Evolutionary conservation across 2,329 filamentous ascomycete species (phyloP).

Genomic region (Akanthomyces uredinophilus): DNA sequence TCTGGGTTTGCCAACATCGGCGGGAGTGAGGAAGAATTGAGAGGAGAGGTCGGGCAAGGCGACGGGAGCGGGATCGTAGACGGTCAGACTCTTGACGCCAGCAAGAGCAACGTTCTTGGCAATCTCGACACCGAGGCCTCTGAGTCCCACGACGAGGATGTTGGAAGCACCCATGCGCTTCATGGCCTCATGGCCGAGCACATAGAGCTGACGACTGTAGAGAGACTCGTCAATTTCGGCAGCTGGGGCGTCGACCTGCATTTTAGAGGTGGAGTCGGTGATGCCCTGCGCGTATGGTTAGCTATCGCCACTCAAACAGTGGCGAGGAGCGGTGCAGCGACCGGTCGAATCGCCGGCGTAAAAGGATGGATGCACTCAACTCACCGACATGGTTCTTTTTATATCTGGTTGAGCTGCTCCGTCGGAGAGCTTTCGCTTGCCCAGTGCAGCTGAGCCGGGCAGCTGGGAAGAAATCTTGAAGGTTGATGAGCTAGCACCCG

Average conservation of each 20-base stretch:
- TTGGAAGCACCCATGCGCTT: slow-evolving; percentile 98
- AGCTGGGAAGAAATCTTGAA: slow-evolving; percentile 32
- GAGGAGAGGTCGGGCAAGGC: slow-evolving; percentile 86
- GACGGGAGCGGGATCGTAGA: slow-evolving; percentile 83
- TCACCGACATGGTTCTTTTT: slow-evolving; percentile 59
- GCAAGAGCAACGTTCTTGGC: slow-evolving; percentile 98
- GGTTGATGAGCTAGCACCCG: slow-evolving; percentile 27
- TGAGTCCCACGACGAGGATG: slow-evolving; percentile 84
- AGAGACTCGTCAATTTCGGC: slow-evolving; percentile 67
- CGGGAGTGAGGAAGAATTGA: slow-evolving; percentile 88
- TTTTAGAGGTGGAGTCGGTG: slow-evolving; percentile 57
- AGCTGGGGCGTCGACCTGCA: slow-evolving; percentile 60
- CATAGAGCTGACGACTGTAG: slow-evolving; percentile 70
- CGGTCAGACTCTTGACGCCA: slow-evolving; percentile 92
- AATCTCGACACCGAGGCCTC: slow-evolving; percentile 93
- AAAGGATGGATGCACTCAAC: slow-evolving; percentile 27
- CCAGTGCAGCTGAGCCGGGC: slow-evolving; percentile 45
- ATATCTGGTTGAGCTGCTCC: slow-evolving; percentile 52
- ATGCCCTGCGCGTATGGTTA: slow-evolving; percentile 36
- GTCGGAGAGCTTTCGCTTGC: slow-evolving; percentile 63
- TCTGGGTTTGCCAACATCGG: slow-evolving; percentile 88
- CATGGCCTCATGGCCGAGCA: slow-evolving; percentile 78
- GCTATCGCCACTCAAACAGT: neutral
- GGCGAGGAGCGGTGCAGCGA: neutral
- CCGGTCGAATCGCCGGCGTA: neutral